Evolutionary conservation across 2,329 filamentous ascomycete species (phyloP), one percentile per base, ranked within the genome.

Genomic region (Simplicillium sp.): DNA sequence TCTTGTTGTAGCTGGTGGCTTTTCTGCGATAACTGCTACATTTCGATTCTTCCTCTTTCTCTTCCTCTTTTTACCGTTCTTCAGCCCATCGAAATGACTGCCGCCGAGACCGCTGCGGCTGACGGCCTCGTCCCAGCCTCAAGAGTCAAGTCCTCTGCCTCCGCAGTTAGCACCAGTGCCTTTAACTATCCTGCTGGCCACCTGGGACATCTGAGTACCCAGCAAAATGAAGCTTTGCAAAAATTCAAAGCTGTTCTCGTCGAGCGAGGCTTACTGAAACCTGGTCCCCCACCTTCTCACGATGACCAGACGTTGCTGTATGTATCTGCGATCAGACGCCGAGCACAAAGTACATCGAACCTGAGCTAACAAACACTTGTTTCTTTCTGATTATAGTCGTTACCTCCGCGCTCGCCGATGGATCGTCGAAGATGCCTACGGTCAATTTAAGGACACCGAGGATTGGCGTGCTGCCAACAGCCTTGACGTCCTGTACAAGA

Each of bases 371-470:
- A 13, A 33, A 33, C 12, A 5, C 31, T 7, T 11, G 5, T 25
- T 25, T 25, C 20, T 9, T 25, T 5, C 9, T 25, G 20, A 25
- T 25, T 5, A 34, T 52, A 92, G 87, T 46, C 87, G 89, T 45
- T 96, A 84, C 60, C 71, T 96, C 38, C 84, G 89, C 53, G 89
- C 89, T 29, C 80, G 89, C 42, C 84, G 80, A 60, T 96, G 90
- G 70, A 67, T 82, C 20, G 75, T 86, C 9, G 65, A 79, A 49
- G 87, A 90, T 50, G 89, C 89, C 11, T 82, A 82, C 57, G 73
- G 67, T 44, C 89, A 96, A 64, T 94, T 95, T 66, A 80, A 82
- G 54, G 85, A 88, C 41, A 95, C 88, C 1, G 87, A 94, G 61
- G 77, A 85, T 44, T 96, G 89, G 86, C 80, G 89, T 45, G 76